Base-by-base conservation (phyloP, 2,329 filamentous ascomycete species). In the Fusarium longipes region DNA sequence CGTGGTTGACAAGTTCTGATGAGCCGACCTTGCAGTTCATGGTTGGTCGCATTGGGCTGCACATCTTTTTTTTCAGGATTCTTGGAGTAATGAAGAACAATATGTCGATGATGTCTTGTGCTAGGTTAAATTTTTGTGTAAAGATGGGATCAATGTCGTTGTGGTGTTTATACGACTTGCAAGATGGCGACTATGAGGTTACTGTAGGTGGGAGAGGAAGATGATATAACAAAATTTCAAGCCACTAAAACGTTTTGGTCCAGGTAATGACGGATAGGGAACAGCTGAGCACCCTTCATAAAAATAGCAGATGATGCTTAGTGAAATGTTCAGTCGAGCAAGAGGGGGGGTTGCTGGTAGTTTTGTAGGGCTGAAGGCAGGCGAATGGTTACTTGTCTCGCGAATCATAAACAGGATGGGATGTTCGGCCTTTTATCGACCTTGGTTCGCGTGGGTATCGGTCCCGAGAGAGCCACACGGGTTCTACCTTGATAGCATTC, bases 311-410 rank as follows among this genome's bases (percentile, higher is more conserved):
- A 39, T 29, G 30, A 64, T 36, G 39, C 35, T 60, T 25, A 24
- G 24, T 50, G 47, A 33, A 50, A 35, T 20, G 42, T 24, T 35
- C 24, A 27, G 18, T n/a, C 24, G 33, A 39, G 27, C 11, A 32
- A 17, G 30, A 35, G 42, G 53, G 48, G 40, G 36, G 36, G 32
- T 42, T 43, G 50, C 32, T 47, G 36, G 62, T 27, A 42, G 17
- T 68, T 72, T 54, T 58, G 60, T 72, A 73, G 63, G 70, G 66
- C 68, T 73, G 71, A 73, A 54, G 43, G 30, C 27, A 44, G 59
- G 47, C 17, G 40, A 64, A 53, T 43, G 63, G 52, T 54, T 49
- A 62, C 50, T 18, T 68, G 39, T 24, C 49, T 67, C 39, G 15
- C 44, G 42, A 67, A 32, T 51, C 56, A 44, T 54, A 17, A 39